Conservation (phyloP, 768 basidiomycete genomes). For the Podaxis rugospora region DNA sequence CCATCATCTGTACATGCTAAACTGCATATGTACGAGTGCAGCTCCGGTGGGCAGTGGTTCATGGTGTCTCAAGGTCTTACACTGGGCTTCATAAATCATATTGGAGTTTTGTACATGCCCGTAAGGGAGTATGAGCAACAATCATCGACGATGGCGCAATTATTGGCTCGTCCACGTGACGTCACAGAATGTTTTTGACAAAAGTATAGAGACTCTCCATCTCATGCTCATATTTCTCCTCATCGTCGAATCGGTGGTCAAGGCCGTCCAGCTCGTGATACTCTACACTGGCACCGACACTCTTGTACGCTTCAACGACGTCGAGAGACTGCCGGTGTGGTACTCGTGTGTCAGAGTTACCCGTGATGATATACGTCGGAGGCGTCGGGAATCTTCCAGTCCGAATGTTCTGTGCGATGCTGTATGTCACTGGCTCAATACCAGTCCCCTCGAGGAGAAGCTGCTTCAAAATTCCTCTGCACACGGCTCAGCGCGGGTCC, state of each 20-base stretch:
- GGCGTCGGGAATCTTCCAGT: slow-evolving; percentile 21
- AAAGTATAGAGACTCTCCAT: slow-evolving; percentile 34
- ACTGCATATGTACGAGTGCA: slow-evolving; percentile 40
- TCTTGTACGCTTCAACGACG: slow-evolving; percentile 26
- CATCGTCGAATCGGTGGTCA: slow-evolving; percentile 31
- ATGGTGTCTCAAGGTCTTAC: slow-evolving; percentile 17
- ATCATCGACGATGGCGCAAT: slow-evolving; percentile 11
- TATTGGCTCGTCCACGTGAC: slow-evolving; percentile 3
- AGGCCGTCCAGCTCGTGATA: slow-evolving; percentile 30
- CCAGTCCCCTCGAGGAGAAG: slow-evolving; percentile 28
- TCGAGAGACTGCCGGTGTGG: slow-evolving; percentile 28
- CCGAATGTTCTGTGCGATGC: slow-evolving; percentile 24
- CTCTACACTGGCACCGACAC: slow-evolving; percentile 16
- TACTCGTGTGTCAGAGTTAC: slow-evolving; percentile 30
- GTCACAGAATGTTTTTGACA: slow-evolving; percentile 5
- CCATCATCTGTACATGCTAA: slow-evolving; percentile 39
- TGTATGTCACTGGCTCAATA: slow-evolving; percentile 25
- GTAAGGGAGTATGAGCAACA: slow-evolving; percentile 8
- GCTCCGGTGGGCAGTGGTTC: slow-evolving; percentile 37
- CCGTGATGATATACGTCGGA: slow-evolving; percentile 32
- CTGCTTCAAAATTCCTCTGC: slow-evolving; percentile 24
- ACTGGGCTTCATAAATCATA: not conserved
- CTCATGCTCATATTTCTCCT: slow-evolving; percentile 20
- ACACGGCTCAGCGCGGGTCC: not conserved
- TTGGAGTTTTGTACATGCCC: not conserved